phyloP scores from a whole-genome alignment of 129 eudicot species.

The Helichrysum umbraculigerum region DNA sequence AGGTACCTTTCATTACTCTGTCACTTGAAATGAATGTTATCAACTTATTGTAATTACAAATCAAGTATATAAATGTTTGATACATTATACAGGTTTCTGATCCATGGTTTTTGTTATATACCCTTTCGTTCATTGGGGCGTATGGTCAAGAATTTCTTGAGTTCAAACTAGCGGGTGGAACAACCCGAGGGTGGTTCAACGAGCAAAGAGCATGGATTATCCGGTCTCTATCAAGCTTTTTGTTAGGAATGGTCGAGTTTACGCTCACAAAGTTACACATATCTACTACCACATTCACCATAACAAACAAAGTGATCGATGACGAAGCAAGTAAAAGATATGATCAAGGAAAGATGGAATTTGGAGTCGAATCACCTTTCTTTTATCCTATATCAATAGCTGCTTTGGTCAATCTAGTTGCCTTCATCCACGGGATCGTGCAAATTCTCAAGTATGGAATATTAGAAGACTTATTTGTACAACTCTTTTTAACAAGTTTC shows the following conservation, averaged over 20 bases:
- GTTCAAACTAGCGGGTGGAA: constrained; percentile 44
- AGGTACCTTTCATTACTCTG: constrained; percentile 39
- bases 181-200: constrained; percentile 53
- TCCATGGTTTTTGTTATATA: constrained; percentile 37
- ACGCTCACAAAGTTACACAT: constrained; percentile 32
- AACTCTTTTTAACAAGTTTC: constrained; percentile 53
- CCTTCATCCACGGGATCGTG: constrained; percentile 20
- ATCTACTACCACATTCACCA: constrained; percentile 35
- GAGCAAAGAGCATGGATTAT: constrained; percentile 65
- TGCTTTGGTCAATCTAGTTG: constrained; percentile 31
- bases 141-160: constrained; percentile 51
- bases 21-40: background rate
- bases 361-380: constrained; percentile 52
- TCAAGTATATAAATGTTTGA: background rate
- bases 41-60: constrained; percentile 18
- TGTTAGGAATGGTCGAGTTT: constrained; percentile 43
- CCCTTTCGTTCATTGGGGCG: constrained; percentile 53
- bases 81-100: constrained; percentile 42
- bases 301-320: constrained; percentile 51
- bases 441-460: constrained; percentile 18
- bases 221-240: constrained; percentile 38
- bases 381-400: constrained; percentile 49
- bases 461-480: constrained; percentile 28
- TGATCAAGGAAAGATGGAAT: constrained; percentile 53
- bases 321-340: constrained; percentile 49